These are phyloP conservation scores for Xylaria sp. DNA, from an alignment of 2,329 filamentous ascomycete species.

Conservation along the genomic window DNA sequence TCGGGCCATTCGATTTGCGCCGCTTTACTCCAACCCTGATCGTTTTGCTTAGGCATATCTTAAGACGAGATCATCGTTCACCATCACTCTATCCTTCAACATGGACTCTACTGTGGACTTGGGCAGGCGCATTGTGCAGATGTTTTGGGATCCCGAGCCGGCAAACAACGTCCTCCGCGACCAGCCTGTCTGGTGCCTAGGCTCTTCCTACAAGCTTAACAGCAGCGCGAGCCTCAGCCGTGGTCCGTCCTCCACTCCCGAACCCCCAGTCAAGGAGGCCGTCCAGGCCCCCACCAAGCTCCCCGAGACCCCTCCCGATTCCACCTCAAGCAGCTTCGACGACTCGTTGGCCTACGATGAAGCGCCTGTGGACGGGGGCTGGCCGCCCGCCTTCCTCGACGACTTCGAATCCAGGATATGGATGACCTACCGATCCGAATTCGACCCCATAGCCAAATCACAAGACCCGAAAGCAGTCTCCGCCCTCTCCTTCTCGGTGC, in stretches of 20 bases:
- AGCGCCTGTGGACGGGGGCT: conserved; percentile 57
- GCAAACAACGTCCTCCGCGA: conserved; percentile 72
- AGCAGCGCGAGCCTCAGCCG: conserved; percentile 22
- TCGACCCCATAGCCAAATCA: conserved; percentile 79
- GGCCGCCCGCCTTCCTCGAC: conserved; percentile 83
- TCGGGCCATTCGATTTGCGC: neutral
- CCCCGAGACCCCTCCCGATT: conserved; percentile 52
- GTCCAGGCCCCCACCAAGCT: conserved; percentile 32
- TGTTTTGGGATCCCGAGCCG: conserved; percentile 90
- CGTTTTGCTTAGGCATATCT: conserved; percentile 5
- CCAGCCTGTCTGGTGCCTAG: conserved; percentile 82
- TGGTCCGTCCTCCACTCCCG: conserved; percentile 20
- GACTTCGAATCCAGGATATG: conserved; percentile 93
- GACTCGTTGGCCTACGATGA: conserved; percentile 55
- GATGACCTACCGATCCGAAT: conserved; percentile 94
- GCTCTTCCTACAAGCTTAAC: conserved; percentile 53
- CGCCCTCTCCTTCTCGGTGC: conserved; percentile 79
- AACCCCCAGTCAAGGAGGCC: conserved; percentile 19
- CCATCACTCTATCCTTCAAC: conserved; percentile 2
- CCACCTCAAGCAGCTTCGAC: conserved; percentile 54
- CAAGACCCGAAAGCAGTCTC: conserved; percentile 70
- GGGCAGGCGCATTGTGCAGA: conserved; percentile 80
- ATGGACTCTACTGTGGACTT: conserved; percentile 65
- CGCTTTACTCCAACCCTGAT: neutral
- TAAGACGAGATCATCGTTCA: too few species aligned